These are phyloP conservation scores for Fusarium euwallaceae DNA, from an alignment of 2,329 filamentous ascomycete species.

Conservation along the genomic window DNA sequence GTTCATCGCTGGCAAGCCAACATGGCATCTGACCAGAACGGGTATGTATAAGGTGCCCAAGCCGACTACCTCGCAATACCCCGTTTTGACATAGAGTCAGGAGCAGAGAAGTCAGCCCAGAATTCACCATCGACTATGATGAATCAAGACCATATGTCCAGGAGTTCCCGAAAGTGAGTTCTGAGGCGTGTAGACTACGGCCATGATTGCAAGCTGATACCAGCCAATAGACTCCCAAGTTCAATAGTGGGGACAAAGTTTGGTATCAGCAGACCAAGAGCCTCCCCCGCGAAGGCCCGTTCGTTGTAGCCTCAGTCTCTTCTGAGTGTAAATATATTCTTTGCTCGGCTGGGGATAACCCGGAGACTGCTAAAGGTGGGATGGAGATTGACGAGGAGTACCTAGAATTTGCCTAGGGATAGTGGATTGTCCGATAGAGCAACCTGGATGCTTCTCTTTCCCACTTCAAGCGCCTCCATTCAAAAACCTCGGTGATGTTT, in stretches of 20 bases:
- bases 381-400: background rate
- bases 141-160: background rate
- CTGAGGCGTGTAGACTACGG: background rate
- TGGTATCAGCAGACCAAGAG: background rate
- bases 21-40: background rate
- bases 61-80: background rate
- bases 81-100: background rate
- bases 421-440: background rate
- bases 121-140: background rate
- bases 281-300: background rate
- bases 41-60: background rate
- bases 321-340: background rate
- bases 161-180: background rate
- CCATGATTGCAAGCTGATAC: background rate
- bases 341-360: background rate
- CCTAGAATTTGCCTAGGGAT: background rate
- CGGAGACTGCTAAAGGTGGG: background rate
- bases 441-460: background rate
- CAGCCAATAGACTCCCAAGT: background rate
- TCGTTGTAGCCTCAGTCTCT: background rate
- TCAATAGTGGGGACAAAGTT: background rate
- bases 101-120: background rate
- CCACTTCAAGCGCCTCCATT: background rate
- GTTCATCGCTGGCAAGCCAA: background rate
- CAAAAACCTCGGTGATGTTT: background rate